Base-by-base conservation (phyloP, 163 green algal genomes). In the Smithsoniella earleae region DNA sequence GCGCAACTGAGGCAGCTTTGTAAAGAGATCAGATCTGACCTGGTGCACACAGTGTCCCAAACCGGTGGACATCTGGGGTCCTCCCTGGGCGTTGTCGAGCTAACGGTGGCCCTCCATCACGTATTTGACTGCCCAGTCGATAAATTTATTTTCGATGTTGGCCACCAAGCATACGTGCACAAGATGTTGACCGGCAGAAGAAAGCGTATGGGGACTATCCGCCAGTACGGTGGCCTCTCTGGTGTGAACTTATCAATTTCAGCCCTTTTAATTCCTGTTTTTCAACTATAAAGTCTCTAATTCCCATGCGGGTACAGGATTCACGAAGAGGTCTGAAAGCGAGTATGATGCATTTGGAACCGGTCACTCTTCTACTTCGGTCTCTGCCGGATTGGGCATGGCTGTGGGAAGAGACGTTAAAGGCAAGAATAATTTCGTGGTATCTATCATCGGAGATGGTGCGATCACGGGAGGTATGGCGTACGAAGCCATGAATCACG, bases 401-500 rank as follows among this genome's bases (percentile, higher is more conserved):
- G 94, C 94, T 10, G 92, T 97, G 0, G 94, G 87, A 3, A 82
- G 91, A 3, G 94, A 99, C 79, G 82, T 94, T 22, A 92, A 93
- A 66, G 82, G 82, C 22, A 83, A 85, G 65, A 88, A 89, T 55
- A 96, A 96, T 82, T 86, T 91, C 46, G 90, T 94, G n/a, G 89
- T 99, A 28, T 85, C 91, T 2, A 87, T 99, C 18, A 99, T 99
- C 75, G 94, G 94, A 8, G 94, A 99, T 73, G 94, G 94, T 3
- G 92, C 94, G n/a, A 97, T 97, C 78, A 97, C 92, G 3, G 92
- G 92, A 16, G 92, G 92, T 69, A 97, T 97, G 92, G 89, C 94
- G 0, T 99, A 99, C 36, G 94, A 99, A 83, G 94, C 94, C 30
- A 97, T 99, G 92, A 99, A 99, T 87, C 95, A 98, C 77, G 94